Evolutionary conservation across 2,329 filamentous ascomycete genomes (phyloP), one percentile per base, ranked within the genome.

Genomic region (Bimuria novae-zelandiae): DNA sequence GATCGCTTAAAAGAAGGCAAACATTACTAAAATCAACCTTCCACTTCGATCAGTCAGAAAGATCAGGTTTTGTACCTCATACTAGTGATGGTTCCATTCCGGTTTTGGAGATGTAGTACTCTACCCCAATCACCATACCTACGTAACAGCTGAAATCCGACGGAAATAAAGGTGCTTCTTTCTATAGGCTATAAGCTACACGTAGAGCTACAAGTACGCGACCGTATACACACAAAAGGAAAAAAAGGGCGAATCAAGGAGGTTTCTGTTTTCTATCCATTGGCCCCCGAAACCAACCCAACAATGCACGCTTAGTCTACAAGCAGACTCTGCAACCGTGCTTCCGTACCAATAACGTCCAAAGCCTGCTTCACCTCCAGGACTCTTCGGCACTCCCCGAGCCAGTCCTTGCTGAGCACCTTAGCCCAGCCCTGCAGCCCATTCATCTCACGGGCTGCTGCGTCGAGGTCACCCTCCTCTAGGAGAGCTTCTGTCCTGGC

Each of bases 281-380:
- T 23, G 22, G 7, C 49, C 8, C 27, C 25, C 25, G 22, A 42
- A 23, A 22, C 33, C 42, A 21, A 33, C 7, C 37, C 44, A 21
- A 43, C 8, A 39, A 30, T 39, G 37, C 32, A 39, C 16, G n/a
- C 32, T 50, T 62, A 94, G 71, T 95, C 89, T 57, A 96, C 85
- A 69, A 89, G 85, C 74, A 97, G 77, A 76, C 90, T 96, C 78
- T 94, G 90, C 65, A 97, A 80, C 65, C 92, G 84, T 35, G 92
- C 92, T 79, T 97, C 92, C 4, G 92, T 90, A 63, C 91, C 87
- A 77, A 96, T 95, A 52, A 95, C 94, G 76, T 99, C 94, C 67
- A 99, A 82, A 68, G 94, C 94, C 79, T 99, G 94, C 77, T 90
- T 88, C 60, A 97, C 94, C 79, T 99, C 94, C 68, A 99, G 80